A percentile compares a stretch with the other conserved stretches of the same genome.
Conservation (phyloP, 345 rosid genomes). For the Lumnitzera littorea region DNA sequence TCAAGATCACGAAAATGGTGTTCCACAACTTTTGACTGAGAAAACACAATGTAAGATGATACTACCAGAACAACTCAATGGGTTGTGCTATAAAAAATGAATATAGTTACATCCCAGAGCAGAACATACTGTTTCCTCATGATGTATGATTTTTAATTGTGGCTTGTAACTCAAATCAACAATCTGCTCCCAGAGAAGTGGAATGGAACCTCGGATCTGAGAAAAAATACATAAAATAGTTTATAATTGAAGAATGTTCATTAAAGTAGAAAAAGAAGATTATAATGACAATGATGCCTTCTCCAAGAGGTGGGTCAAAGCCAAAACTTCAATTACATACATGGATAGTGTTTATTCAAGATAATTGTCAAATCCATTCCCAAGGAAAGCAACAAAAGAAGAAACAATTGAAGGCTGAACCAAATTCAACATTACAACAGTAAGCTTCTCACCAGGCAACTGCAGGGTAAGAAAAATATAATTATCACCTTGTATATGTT, state of each 20-base stretch:
- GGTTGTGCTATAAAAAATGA: background rate
- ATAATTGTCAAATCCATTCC: no score
- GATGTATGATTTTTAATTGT: constrained; percentile 51
- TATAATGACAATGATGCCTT: no score
- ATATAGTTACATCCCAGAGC: no score
- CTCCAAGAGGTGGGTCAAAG: no score
- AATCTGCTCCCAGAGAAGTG: constrained; percentile 98
- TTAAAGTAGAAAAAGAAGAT: background rate
- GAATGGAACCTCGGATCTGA: constrained; percentile 94
- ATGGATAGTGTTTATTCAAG: no score
- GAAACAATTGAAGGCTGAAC: background rate
- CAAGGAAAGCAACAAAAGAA: background rate
- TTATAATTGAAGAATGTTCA: background rate
- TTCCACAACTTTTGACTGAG: constrained; percentile 74
- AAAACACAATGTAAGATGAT: constrained; percentile 7
- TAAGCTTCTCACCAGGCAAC: no score
- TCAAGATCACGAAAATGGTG: constrained; percentile 82
- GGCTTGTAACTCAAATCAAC: constrained; percentile 98
- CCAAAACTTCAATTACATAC: no score
- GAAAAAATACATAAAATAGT: constrained; percentile 11
- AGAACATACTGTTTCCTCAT: constrained; percentile 55
- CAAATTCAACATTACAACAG: constrained; percentile 1
- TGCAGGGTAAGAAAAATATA: background rate
- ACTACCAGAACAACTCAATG: constrained; percentile 8
- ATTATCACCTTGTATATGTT: background rate